Evolutionary conservation across 116 monocot genomes (phyloP), one percentile per base, ranked within the genome.

Genomic region (Trichopus zeylanicus): DNA sequence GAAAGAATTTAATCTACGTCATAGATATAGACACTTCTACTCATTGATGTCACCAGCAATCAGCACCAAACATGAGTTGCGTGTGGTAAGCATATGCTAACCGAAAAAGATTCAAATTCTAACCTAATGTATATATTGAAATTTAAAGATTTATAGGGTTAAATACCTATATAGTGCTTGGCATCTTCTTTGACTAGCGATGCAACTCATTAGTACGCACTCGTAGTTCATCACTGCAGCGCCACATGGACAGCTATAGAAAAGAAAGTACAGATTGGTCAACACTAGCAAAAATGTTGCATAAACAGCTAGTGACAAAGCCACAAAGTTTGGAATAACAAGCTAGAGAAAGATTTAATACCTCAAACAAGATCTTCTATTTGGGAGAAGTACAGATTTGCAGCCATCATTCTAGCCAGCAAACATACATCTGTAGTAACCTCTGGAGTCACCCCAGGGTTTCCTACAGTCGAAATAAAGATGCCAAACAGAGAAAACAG

Each of bases 361-460:
- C 97, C 97, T 97, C 97, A 75, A 97, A 97, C 97, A 97, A 97
- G 71, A 73, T 97, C 97, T 56, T 91, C 97, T 31, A 97, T 97
- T 60, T 91, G 91, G 32, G 97, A 81, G 63, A 76, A 91, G 73
- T 91, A 97, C 64, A 91, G 70, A 47, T 91, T 98, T 56, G 87
- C 84, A 51, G 91, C 97, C 97, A 91, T 98, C 97, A 98, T 80
- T 73, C 91, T 78, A 58, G 97, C 82, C 67, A 98, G 74, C 73
- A 98, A 82, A 65, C 91, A 98, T 31, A 98, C 97, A 70, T 98
- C 97, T 57, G 88, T 91, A 7, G 97, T 98, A 53, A 98, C 97
- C 60, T 98, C 97, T 5, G 97, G 97, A 56, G 97, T 98, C 33
- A 98, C 98, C 67, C 91, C 84, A 35, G 98, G 98, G 73, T 98